These are phyloP conservation scores for Leccinum variabile DNA, from an alignment of 1,284 basidiomycete species.

Conservation along the genomic window DNA sequence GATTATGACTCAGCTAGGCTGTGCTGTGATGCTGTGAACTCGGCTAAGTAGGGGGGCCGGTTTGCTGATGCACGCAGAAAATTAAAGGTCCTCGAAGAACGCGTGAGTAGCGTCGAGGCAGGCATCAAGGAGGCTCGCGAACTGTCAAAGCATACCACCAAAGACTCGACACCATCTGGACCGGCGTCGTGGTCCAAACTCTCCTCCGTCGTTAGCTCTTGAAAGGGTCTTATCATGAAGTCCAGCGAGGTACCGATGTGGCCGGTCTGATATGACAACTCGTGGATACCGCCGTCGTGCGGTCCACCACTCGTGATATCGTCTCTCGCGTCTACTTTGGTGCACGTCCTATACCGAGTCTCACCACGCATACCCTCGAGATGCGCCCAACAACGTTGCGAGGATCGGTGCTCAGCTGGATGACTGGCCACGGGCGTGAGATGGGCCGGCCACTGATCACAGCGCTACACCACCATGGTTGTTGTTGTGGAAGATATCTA, in stretches of 20 bases:
- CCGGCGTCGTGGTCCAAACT: slow-evolving; percentile 49
- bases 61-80: slow-evolving; percentile 40
- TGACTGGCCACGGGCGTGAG: slow-evolving; percentile 62
- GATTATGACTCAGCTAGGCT: too few species aligned
- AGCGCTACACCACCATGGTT: slow-evolving; percentile 61
- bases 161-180: slow-evolving; percentile 35
- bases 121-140: slow-evolving; percentile 72
- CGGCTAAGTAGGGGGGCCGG: too few species aligned
- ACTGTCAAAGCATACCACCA: slow-evolving; percentile 50
- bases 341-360: slow-evolving; percentile 74
- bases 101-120: slow-evolving; percentile 64
- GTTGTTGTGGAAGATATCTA: too few species aligned
- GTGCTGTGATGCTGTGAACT: too few species aligned
- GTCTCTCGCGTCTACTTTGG: slow-evolving; percentile 85
- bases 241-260: slow-evolving; percentile 76
- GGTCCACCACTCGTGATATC: slow-evolving; percentile 61
- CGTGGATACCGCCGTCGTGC: neutral
- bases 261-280: slow-evolving; percentile 69
- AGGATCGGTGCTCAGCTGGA: slow-evolving; percentile 47
- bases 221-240: slow-evolving; percentile 63
- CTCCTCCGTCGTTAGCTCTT: slow-evolving; percentile 40
- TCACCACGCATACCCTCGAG: slow-evolving; percentile 79
- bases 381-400: slow-evolving; percentile 50
- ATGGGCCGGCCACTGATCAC: slow-evolving; percentile 81
- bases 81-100: slow-evolving; percentile 58